Evolutionary conservation across 1,139 yeast species (phyloP).

Genomic region (Hemisphaericaspora xylanilytica): DNA sequence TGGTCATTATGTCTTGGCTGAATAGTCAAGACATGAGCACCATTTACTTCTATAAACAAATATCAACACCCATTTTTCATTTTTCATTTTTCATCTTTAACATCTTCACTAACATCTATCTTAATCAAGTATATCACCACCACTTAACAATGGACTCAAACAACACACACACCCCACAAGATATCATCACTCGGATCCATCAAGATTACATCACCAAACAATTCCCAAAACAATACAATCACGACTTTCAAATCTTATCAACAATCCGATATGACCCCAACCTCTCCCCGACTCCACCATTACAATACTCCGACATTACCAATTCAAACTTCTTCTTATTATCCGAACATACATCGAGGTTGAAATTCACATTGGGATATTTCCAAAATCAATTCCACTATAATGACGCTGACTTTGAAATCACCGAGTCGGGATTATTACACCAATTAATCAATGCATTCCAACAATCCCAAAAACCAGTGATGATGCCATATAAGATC

Average conservation of each 20-base stretch:
- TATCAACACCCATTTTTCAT: too few species aligned
- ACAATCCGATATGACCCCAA: conserved; percentile 74
- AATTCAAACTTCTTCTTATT: conserved; percentile 55
- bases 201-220: conserved; percentile 19
- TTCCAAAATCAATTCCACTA: conserved; percentile 37
- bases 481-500: conserved; percentile 50
- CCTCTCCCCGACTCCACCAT: conserved; percentile 29
- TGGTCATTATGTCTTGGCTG: too few species aligned
- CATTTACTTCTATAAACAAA: too few species aligned
- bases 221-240: conserved; percentile 18
- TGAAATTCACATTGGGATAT: conserved; percentile 51
- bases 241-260: conserved; percentile 55
- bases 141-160: too few species aligned
- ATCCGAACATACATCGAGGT: conserved; percentile 60
- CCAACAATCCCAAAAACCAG: conserved; percentile 22
- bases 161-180: neutral
- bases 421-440: conserved; percentile 44
- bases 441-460: conserved; percentile 46
- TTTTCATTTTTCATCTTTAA: too few species aligned
- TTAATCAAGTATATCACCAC: too few species aligned
- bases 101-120: too few species aligned
- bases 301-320: conserved; percentile 24
- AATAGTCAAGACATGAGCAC: too few species aligned
- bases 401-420: conserved; percentile 29
- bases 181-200: conserved; percentile 14